These are phyloP conservation scores for Paraconiothyrium brasiliense DNA, from an alignment of 2,329 filamentous ascomycete genomes.

Conservation along the genomic window DNA sequence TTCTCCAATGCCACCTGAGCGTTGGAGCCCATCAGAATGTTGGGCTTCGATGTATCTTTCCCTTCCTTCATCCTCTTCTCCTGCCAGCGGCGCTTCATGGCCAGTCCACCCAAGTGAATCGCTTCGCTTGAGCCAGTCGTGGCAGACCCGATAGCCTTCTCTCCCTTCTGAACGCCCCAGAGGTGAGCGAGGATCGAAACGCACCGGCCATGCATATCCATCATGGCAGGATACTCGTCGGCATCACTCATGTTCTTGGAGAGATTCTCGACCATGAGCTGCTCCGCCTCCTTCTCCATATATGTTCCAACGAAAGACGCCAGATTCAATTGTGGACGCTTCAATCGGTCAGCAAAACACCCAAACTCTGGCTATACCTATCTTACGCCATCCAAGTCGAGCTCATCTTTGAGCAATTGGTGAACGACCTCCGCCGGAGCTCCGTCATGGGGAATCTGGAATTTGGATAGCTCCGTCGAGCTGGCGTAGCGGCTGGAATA, in stretches of 20 bases:
- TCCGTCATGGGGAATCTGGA: constrained; percentile 65
- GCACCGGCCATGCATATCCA: constrained; percentile 71
- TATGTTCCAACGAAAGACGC: constrained; percentile 76
- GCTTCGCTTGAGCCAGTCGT: constrained; percentile 77
- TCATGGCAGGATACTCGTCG: constrained; percentile 57
- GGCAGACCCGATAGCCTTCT: constrained; percentile 73
- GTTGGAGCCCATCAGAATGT: constrained; percentile 79
- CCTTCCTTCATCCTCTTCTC: constrained; percentile 67
- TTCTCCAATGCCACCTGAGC: constrained; percentile 78
- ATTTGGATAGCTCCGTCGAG: constrained; percentile 66
- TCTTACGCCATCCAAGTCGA: constrained; percentile 47
- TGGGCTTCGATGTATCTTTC: constrained; percentile 71
- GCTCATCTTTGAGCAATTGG: constrained; percentile 63
- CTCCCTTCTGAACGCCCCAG: constrained; percentile 69
- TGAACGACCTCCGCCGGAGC: constrained; percentile 71
- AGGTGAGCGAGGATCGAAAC: constrained; percentile 74
- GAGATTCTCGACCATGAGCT: constrained; percentile 73
- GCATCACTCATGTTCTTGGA: constrained; percentile 78
- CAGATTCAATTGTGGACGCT: constrained; percentile 73
- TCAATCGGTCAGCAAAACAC: constrained; percentile 53
- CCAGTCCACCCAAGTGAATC: constrained; percentile 74
- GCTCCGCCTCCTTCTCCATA: constrained; percentile 72
- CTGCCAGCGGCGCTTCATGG: constrained; percentile 80
- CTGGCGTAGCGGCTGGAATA: constrained; percentile 68
- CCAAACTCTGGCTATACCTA: neutral